Conservation (phyloP, 1,139 yeast genomes). For the Pichia kudriavzevii region DNA sequence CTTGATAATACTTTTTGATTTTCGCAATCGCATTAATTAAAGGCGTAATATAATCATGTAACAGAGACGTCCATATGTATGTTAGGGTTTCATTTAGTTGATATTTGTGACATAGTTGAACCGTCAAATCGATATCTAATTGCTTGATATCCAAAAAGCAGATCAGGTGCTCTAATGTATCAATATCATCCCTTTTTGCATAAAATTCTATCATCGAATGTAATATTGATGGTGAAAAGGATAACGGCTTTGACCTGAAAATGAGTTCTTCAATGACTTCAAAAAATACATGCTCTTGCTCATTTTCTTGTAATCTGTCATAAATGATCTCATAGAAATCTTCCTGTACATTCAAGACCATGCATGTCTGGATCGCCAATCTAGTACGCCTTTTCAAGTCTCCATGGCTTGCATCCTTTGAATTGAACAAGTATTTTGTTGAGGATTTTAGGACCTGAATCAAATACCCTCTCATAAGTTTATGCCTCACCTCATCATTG, state of each 20-base stretch:
- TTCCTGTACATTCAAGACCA: slow-evolving; percentile 31
- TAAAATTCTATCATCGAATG: slow-evolving; percentile 50
- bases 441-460: slow-evolving; percentile 50
- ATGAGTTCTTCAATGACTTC: slow-evolving; percentile 44
- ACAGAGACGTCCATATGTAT: slow-evolving; percentile 60
- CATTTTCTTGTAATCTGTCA: slow-evolving; percentile 36
- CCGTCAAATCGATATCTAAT: slow-evolving; percentile 69
- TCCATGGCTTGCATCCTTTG: slow-evolving; percentile 13
- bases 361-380: slow-evolving; percentile 35
- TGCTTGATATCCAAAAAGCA: slow-evolving; percentile 56
- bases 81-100: slow-evolving; percentile 52
- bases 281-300: slow-evolving; percentile 36
- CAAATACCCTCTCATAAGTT: slow-evolving; percentile 47
- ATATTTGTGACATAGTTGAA: slow-evolving; percentile 49
- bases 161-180: slow-evolving; percentile 53
- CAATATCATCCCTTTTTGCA: slow-evolving; percentile 35
- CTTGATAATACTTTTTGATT: slow-evolving; percentile 24
- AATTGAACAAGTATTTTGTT: slow-evolving; percentile 34
- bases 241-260: slow-evolving; percentile 36
- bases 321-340: slow-evolving; percentile 46
- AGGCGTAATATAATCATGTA: slow-evolving; percentile 65
- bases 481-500: slow-evolving; percentile 36
- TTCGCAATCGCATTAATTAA: slow-evolving; percentile 46
- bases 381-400: slow-evolving; percentile 1
- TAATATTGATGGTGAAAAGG: slow-evolving; percentile 56